phyloP scores from a whole-genome alignment of 2,329 filamentous ascomycete species.

The Phaeosphaeria sp. region DNA sequence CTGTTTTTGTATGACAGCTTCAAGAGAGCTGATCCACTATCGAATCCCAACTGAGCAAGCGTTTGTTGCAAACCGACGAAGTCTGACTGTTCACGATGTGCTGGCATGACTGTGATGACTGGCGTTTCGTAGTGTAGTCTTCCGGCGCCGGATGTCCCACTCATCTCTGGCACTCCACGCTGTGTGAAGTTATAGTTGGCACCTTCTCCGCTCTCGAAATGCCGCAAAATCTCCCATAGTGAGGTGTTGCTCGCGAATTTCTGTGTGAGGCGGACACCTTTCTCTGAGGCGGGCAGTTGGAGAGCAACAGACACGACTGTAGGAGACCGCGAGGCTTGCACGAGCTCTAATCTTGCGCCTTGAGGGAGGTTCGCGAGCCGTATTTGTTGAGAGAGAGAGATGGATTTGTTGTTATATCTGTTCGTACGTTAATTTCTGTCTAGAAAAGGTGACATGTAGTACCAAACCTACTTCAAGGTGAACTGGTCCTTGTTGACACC shows the following conservation, averaged over 20 bases:
- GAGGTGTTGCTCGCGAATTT: slow-evolving; percentile 89
- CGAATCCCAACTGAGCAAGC: slow-evolving; percentile 83
- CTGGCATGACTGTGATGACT: slow-evolving; percentile 79
- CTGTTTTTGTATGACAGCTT: slow-evolving; percentile 78
- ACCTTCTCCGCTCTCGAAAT: slow-evolving; percentile 73
- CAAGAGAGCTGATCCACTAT: slow-evolving; percentile 80
- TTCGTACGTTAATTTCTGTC: slow-evolving; percentile 5
- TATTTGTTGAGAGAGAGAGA: slow-evolving; percentile 86
- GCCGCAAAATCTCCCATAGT: slow-evolving; percentile 86
- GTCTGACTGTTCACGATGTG: slow-evolving; percentile 70
- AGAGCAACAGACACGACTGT: slow-evolving; percentile 88
- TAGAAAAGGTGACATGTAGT: neutral
- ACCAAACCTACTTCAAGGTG: slow-evolving; percentile 72
- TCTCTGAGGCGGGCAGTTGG: slow-evolving; percentile 66
- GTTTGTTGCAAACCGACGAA: slow-evolving; percentile 89
- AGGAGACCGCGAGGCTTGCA: slow-evolving; percentile 83
- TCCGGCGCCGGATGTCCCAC: slow-evolving; percentile 64
- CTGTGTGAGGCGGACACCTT: slow-evolving; percentile 72
- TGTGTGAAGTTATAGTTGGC: slow-evolving; percentile 78
- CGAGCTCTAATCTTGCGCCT: slow-evolving; percentile 91
- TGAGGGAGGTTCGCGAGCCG: slow-evolving; percentile 81
- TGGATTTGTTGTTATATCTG: slow-evolving; percentile 73
- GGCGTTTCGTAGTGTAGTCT: slow-evolving; percentile 89
- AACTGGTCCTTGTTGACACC: slow-evolving; percentile 75
- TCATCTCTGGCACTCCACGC: slow-evolving; percentile 73